Base-by-base conservation (phyloP, 1,139 yeast genomes). In the Yamadazyma mexicana region DNA sequence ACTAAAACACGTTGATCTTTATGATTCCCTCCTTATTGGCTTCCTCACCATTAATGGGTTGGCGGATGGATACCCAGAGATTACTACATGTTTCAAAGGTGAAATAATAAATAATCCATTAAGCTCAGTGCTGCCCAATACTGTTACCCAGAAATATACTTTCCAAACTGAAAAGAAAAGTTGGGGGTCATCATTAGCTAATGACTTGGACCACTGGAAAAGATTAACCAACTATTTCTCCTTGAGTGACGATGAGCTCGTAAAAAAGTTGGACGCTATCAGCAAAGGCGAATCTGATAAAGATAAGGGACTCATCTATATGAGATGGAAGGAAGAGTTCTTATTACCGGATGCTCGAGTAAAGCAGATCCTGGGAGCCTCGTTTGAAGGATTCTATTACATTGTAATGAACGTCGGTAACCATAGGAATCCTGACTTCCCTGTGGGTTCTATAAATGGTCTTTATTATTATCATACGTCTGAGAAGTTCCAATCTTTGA, bases 281-380 rank as follows among this genome's bases (percentile, higher is more conserved):
- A 69, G 64, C 44, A 44, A 54, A 11, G 69, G 68, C 16, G 45
- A 54, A 24, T 61, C 60, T 31, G 56, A 62, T 33, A 51, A 55
- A 34, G 64, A 62, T 33, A 51, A 55, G 33, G 64, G 63, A 15
- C 79, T 72, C 53, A 65, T 91, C 5, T 91, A 81, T 58, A 91
- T 91, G 97, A 73, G 97, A 49, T 91, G 97, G 97, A 91, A 91
- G 61, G 98, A 91, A 59, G 79, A 81, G 54, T 88, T 87, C 54
- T 64, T 89, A 46, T 81, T 87, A 10, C 95, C 96, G 0, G 95
- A 89, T 61, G 81, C 89, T 16, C 64, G 79, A 38, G 68, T 83
- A n/a, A 79, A 75, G 48, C 76, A 70, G 43, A 77, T 84, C 24
- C 73, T 75, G 32, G 95, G 94, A 15, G 97, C 96, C 0, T 84